phyloP scores from a whole-genome alignment of 345 rosid species.

The Limnanthes douglasii region DNA sequence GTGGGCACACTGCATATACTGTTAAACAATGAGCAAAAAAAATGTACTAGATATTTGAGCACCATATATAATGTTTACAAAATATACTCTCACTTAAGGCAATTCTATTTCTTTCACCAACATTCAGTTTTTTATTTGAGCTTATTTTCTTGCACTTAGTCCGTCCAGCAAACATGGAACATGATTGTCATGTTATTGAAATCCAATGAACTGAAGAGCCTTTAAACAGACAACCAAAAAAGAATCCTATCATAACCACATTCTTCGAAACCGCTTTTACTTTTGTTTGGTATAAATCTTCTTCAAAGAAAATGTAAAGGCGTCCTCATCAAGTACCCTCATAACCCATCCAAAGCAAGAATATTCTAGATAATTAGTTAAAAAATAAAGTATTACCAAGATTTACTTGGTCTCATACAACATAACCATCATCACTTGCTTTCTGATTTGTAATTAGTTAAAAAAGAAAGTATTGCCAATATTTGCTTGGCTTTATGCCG shows the following conservation, averaged over 20 bases:
- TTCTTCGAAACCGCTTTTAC: slow-evolving; percentile 36
- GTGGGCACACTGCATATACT: slow-evolving; percentile 73
- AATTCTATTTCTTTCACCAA: slow-evolving; percentile 16
- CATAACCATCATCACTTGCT: slow-evolving; percentile 29
- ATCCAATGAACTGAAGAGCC: slow-evolving; percentile 87
- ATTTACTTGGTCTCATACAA: slow-evolving; percentile 69
- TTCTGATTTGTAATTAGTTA: no score
- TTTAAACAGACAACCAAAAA: slow-evolving; percentile 54
- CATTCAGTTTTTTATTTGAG: slow-evolving; percentile 24
- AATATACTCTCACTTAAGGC: slow-evolving; percentile 27
- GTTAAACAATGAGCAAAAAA: slow-evolving; percentile 71
- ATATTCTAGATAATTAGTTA: slow-evolving; percentile 86
- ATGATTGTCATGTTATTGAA: slow-evolving; percentile 85
- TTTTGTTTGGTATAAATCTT: slow-evolving; percentile 50
- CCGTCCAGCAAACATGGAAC: slow-evolving; percentile 84
- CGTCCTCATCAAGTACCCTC: slow-evolving; percentile 37
- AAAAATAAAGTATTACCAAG: slow-evolving; percentile 97
- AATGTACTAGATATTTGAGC: no score
- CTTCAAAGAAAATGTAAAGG: slow-evolving; percentile 60
- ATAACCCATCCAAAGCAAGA: slow-evolving; percentile 45
- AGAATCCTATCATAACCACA: slow-evolving; percentile 45
- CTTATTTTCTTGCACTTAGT: slow-evolving; percentile 56
- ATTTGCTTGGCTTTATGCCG: no score
- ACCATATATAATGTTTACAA: slow-evolving; percentile 61
- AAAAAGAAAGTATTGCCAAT: no score